Base-by-base conservation (phyloP, 2,329 filamentous ascomycete species). In the Pseudomassariella vexata region DNA sequence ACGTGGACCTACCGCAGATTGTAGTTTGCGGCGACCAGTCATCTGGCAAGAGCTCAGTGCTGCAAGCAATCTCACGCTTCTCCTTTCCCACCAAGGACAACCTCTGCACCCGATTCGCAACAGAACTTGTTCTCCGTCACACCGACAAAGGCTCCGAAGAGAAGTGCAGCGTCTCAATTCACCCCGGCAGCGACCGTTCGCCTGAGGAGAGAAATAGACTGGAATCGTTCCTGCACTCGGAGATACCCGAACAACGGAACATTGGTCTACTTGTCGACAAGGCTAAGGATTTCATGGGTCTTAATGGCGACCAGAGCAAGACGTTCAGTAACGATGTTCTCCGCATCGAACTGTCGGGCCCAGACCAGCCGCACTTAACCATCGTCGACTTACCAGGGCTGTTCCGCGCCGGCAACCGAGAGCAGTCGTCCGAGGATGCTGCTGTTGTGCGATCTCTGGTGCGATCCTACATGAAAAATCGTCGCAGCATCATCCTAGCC, bases 81-180 rank as follows among this genome's bases (percentile, higher is more conserved):
- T 60, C 64, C 0, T 82, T 82, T 38, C 76, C 76, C 0, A 58
- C 60, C 3, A 70, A 74, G 5, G 69, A 72, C 32, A 68, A 63
- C 20, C 46, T 79, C 0, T 81, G 76, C 50, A 82, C 78, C 0
- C 62, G 72, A 0, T 81, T 82, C 41, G 67, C 76, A 0, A 82
- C 76, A 0, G 73, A 82, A 46, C 55, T 82, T 12, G 60, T 76
- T 14, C 60, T 82, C 3, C 66, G 75, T 8, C 63, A 65, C 2
- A 53, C 49, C 5, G 23, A 8, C n/a, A 15, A 19, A 6, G 24
- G 17, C 4, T n/a, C 50, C 0, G 35, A 51, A 0, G 30, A 50
- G 0, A 46, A 41, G 2, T 55, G 66, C 19, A 46, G 41, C 9
- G 43, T 63, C 5, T 45, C 41, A 5, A 60, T 62, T 29, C 40